Evolutionary conservation across 2,329 filamentous ascomycete species (phyloP).

Genomic region (Trichoderma simmonsii): DNA sequence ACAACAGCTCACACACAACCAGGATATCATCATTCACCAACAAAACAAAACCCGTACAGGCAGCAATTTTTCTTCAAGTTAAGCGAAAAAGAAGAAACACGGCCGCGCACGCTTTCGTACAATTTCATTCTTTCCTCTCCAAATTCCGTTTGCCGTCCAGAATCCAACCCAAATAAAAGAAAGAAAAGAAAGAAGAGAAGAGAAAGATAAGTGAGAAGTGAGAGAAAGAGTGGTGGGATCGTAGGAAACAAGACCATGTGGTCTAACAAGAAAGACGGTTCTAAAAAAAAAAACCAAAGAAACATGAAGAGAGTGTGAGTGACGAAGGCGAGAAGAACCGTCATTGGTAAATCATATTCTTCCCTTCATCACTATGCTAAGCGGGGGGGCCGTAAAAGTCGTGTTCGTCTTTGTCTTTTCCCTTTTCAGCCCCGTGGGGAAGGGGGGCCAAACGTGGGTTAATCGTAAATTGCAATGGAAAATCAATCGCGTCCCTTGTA

Average conservation of each 20-base stretch:
- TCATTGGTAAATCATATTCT: background rate
- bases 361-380: background rate
- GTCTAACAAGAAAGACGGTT: background rate
- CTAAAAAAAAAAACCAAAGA: background rate
- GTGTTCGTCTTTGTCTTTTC: background rate
- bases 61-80: background rate
- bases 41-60: background rate
- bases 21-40: slow-evolving; percentile 7
- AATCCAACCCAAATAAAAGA: slow-evolving; percentile 2
- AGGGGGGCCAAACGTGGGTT: background rate
- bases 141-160: background rate
- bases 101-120: background rate
- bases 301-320: background rate
- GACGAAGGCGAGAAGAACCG: background rate
- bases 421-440: background rate
- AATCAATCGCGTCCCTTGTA: slow-evolving; percentile 40
- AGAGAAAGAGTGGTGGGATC: background rate
- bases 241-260: background rate
- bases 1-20: background rate
- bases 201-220: background rate
- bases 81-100: background rate
- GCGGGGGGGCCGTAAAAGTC: background rate
- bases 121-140: background rate
- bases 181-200: background rate
- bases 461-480: slow-evolving; percentile 17